Conservation (phyloP, 805 yeast genomes). For the Starmera amethionina region DNA sequence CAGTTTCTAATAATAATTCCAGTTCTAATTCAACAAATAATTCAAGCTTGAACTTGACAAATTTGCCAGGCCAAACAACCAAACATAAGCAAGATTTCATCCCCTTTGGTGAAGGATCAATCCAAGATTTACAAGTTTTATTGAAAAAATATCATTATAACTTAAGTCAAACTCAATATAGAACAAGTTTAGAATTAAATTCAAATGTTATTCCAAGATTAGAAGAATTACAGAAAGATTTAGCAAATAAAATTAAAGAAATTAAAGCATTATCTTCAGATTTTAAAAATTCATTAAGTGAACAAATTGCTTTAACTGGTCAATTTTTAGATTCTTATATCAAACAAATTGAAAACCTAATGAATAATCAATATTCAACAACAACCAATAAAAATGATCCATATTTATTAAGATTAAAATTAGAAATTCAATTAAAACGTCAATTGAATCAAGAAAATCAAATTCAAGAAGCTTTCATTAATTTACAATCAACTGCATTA, state of each 20-base stretch:
- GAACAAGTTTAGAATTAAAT: slow-evolving; percentile 45
- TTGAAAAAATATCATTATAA: slow-evolving; percentile 61
- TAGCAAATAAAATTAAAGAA: slow-evolving; percentile 75
- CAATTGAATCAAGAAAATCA: slow-evolving; percentile 80
- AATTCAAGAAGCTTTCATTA: slow-evolving; percentile 78
- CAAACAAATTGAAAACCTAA: slow-evolving; percentile 49
- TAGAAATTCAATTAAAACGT: slow-evolving; percentile 68
- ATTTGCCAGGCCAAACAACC: no score
- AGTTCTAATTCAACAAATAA: no score
- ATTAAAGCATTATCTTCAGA: slow-evolving; percentile 74
- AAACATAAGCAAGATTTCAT: slow-evolving; percentile 35
- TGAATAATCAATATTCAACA: slow-evolving; percentile 28
- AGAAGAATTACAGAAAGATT: slow-evolving; percentile 62
- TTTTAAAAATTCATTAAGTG: slow-evolving; percentile 64
- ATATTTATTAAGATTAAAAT: slow-evolving; percentile 52
- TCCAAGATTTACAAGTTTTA: slow-evolving; percentile 72
- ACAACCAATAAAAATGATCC: slow-evolving; percentile 61
- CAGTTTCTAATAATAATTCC: no score
- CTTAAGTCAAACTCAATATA: slow-evolving; percentile 45
- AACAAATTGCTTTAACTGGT: slow-evolving; percentile 62
- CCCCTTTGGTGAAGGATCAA: slow-evolving; percentile 62
- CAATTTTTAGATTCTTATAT: slow-evolving; percentile 42
- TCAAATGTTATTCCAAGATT: slow-evolving; percentile 55
- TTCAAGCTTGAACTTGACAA: no score
- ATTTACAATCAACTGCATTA: slow-evolving; percentile 77